A percentile compares a stretch with the other conserved stretches of the same genome.
These are phyloP conservation scores for Typha latifolia DNA, from an alignment of 176 grass and related monocot genomes.

Conservation along the genomic window DNA sequence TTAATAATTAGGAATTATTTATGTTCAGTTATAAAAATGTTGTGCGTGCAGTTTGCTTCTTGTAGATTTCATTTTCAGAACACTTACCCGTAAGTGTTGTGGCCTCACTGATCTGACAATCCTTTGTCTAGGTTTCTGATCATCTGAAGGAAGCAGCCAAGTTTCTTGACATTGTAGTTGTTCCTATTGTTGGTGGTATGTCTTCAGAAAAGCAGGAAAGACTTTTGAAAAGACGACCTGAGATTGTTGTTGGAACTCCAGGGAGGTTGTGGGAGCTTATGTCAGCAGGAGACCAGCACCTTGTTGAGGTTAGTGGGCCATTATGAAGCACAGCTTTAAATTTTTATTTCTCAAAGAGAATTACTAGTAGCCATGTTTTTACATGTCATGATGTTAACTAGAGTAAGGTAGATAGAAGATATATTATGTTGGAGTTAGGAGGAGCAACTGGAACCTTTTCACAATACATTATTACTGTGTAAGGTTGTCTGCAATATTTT, in stretches of 20 bases:
- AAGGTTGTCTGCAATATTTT: no score
- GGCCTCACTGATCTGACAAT: neutral
- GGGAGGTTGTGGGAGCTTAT: conserved; percentile 94
- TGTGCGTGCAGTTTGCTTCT: neutral
- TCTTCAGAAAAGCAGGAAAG: conserved; percentile 89
- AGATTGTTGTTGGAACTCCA: conserved; percentile 94
- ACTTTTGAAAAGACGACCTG: conserved; percentile 64
- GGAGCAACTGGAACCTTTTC: no score
- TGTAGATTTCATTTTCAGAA: neutral
- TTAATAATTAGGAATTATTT: no score
- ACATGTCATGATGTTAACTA: neutral
- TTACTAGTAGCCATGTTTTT: neutral
- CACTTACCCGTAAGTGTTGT: neutral
- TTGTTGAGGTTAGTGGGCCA: conserved; percentile 50
- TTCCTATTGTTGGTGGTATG: conserved; percentile 87
- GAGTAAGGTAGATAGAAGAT: no score
- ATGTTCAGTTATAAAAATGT: no score
- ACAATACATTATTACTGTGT: no score
- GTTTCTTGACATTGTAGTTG: conserved; percentile 54
- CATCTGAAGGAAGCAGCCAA: conserved; percentile 72
- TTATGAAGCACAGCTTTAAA: neutral
- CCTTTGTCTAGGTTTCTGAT: conserved; percentile 59
- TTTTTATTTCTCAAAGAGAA: neutral
- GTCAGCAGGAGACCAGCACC: conserved; percentile 60
- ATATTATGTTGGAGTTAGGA: no score